These are phyloP conservation scores for Apiospora kogelbergensis DNA, from an alignment of 2,329 filamentous ascomycete species.

Conservation along the genomic window DNA sequence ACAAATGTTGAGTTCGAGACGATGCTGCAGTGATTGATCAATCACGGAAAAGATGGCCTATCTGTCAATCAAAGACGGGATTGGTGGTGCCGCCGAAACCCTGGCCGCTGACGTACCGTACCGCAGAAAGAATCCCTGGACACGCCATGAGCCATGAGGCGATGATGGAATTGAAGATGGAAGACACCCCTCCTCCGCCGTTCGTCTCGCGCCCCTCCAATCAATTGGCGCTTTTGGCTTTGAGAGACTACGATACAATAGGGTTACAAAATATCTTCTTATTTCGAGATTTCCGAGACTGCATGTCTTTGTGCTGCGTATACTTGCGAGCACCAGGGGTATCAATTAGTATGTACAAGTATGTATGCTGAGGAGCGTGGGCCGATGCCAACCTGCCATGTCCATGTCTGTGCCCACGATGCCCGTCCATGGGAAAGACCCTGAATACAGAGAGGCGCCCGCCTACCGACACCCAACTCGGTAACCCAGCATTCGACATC, in stretches of 20 bases:
- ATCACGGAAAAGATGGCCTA: too few relatives aligned
- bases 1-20: neutral
- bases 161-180: neutral
- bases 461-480: neutral
- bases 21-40: neutral
- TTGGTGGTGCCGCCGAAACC: neutral
- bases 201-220: neutral
- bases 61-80: neutral
- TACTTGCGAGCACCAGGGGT: too few relatives aligned
- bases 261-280: neutral
- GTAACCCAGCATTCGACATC: neutral
- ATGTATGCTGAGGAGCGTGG: neutral
- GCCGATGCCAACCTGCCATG: neutral
- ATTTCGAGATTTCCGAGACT: neutral
- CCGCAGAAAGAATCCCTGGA: neutral
- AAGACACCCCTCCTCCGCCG: neutral
- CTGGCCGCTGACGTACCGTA: slow-evolving; percentile 9
- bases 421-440: neutral
- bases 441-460: neutral
- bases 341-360: neutral
- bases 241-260: too few relatives aligned
- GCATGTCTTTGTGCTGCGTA: too few relatives aligned
- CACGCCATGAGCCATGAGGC: neutral
- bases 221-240: too few relatives aligned
- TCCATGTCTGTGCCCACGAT: neutral